Conservation (phyloP, 2,329 filamentous ascomycete species). For the Pestalotiopsis sp. region DNA sequence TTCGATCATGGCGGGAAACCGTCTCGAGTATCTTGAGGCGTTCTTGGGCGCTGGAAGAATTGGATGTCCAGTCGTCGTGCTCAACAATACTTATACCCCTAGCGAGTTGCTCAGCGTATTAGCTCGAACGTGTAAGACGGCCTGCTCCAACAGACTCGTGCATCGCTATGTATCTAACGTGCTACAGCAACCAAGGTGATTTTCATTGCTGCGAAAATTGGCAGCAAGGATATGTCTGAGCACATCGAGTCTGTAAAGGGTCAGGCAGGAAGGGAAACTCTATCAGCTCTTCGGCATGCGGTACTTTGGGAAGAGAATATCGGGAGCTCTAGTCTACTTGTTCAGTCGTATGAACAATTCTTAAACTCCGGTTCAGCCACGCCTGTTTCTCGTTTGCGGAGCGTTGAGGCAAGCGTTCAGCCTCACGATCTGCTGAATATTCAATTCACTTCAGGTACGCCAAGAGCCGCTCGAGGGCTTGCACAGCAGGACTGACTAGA, state of each 20-base stretch:
- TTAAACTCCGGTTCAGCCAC: neutral
- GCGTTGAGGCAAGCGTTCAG: neutral
- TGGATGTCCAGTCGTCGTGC: slow-evolving; percentile 32
- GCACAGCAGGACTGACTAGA: neutral
- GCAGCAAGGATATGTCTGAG: neutral
- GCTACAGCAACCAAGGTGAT: neutral
- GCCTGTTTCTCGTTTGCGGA: neutral
- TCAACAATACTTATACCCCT: slow-evolving; percentile 35
- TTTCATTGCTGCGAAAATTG: neutral
- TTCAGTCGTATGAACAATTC: neutral
- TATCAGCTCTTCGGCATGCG: neutral
- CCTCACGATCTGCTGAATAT: neutral
- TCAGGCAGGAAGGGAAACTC: neutral
- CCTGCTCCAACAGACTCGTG: neutral
- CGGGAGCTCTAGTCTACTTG: neutral
- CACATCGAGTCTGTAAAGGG: neutral
- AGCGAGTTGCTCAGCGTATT: slow-evolving; percentile 1
- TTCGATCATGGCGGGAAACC: slow-evolving; percentile 30
- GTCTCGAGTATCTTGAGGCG: slow-evolving; percentile 31
- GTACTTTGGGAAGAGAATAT: neutral
- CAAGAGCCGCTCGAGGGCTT: neutral
- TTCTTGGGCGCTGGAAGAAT: slow-evolving; percentile 36
- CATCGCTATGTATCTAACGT: neutral
- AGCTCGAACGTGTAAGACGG: neutral
- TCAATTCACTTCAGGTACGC: neutral